Evolutionary conservation across 208 protist species (phyloP).

Genomic region (Trypanosoma brucei): DNA sequence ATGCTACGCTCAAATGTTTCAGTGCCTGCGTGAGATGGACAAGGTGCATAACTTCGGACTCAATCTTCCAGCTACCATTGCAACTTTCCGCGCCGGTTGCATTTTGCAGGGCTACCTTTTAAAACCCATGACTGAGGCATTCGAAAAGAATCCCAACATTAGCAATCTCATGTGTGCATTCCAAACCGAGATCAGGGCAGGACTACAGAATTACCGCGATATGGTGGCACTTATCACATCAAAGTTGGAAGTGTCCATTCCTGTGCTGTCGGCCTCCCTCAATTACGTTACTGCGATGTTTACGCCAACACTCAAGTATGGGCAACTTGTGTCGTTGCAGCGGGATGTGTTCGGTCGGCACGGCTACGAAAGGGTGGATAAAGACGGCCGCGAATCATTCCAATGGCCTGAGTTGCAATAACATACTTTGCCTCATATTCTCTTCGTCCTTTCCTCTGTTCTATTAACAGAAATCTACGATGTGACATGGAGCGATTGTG

Average conservation of each 20-base stretch:
- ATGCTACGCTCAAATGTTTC: conserved; percentile 92
- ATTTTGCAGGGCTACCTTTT: conserved; percentile 88
- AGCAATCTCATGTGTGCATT: conserved; percentile 86
- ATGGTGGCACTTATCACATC: conserved; percentile 52
- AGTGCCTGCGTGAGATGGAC: conserved; percentile 86
- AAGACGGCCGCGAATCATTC: conserved; percentile 72
- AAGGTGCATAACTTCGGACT: conserved; percentile 86
- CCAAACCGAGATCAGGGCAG: conserved; percentile 67
- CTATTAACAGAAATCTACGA: too few relatives aligned
- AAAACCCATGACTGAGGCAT: conserved; percentile 83
- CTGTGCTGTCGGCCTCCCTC: conserved; percentile 73
- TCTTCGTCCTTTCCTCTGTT: too few relatives aligned
- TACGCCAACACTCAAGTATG: conserved; percentile 65
- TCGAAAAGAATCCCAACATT: conserved; percentile 82
- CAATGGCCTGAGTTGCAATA: conserved; percentile 85
- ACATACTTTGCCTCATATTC: conserved; percentile 1
- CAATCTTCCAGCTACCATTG: conserved; percentile 85
- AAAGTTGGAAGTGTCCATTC: conserved; percentile 54
- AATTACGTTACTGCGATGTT: conserved; percentile 87
- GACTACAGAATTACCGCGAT: conserved; percentile 61
- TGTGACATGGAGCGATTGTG: too few relatives aligned
- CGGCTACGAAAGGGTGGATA: conserved; percentile 86
- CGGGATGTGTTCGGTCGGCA: conserved; percentile 89
- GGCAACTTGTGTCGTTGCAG: conserved; percentile 89
- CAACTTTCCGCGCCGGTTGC: conserved; percentile 88